Evolutionary conservation across 1,139 yeast genomes (phyloP).

Genomic region (Geotrichum australiense): DNA sequence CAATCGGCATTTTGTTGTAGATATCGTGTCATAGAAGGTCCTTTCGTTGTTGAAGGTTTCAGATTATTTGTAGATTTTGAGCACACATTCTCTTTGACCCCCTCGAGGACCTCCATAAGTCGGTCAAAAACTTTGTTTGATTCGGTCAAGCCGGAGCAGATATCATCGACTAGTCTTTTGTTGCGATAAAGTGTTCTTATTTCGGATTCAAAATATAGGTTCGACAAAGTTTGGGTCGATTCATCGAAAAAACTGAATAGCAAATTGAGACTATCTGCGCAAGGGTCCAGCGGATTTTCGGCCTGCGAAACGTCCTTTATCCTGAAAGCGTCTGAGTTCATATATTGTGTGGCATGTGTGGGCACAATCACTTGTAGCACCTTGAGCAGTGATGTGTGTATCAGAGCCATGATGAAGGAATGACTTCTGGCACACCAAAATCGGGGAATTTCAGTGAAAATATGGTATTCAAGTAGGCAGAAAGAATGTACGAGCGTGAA

Average conservation of each 20-base stretch:
- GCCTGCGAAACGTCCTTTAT: too few relatives aligned
- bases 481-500: too few relatives aligned
- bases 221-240: not conserved
- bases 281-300: not conserved
- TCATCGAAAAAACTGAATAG: not conserved
- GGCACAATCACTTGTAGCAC: too few relatives aligned
- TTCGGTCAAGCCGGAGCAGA: not conserved
- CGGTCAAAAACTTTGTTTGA: not conserved
- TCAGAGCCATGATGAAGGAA: too few relatives aligned
- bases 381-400: too few relatives aligned
- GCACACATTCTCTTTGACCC: not conserved
- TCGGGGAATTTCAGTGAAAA: too few relatives aligned
- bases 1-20: slow-evolving; percentile 22
- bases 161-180: not conserved
- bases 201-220: not conserved
- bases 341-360: too few relatives aligned
- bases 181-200: not conserved
- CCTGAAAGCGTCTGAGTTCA: too few relatives aligned
- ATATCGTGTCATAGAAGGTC: slow-evolving; percentile 21
- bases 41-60: slow-evolving; percentile 28
- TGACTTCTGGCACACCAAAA: too few relatives aligned
- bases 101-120: not conserved
- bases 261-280: not conserved
- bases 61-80: slow-evolving; percentile 18
- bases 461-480: too few relatives aligned